A percentile compares a stretch with the other conserved stretches of the same genome.
Evolutionary conservation across 768 basidiomycete genomes (phyloP).

Genomic region (Mycena capillaripes): DNA sequence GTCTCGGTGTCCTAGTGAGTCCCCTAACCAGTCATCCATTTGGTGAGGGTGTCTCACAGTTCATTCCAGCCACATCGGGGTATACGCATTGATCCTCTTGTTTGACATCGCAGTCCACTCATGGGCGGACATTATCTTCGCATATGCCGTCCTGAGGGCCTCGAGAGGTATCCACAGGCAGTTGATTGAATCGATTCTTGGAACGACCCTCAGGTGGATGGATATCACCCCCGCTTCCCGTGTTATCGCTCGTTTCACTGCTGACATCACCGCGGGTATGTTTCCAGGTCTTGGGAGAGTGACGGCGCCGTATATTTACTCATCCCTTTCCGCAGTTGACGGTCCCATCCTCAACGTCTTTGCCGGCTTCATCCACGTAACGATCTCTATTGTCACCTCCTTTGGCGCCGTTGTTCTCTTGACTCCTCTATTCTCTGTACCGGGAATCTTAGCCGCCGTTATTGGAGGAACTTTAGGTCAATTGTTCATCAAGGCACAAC

Average conservation of each 20-base stretch:
- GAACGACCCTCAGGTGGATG: constrained; percentile 59
- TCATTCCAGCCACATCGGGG: constrained; percentile 24
- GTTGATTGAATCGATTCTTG: constrained; percentile 45
- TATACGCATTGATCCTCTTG: constrained; percentile 15
- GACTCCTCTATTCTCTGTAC: constrained; percentile 47
- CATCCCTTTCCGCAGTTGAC: constrained; percentile 17
- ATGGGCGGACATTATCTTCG: constrained; percentile 26
- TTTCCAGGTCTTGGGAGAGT: not conserved
- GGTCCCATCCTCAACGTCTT: constrained; percentile 36
- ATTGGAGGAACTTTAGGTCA: constrained; percentile 50
- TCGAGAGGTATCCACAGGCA: constrained; percentile 28
- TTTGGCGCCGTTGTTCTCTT: constrained; percentile 47
- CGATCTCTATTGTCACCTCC: constrained; percentile 41
- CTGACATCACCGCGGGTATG: constrained; percentile 54
- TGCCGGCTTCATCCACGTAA: constrained; percentile 19
- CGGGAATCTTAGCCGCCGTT: constrained; percentile 45
- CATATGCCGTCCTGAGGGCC: constrained; percentile 36
- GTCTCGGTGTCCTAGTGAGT: constrained; percentile 38
- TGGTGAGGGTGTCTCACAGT: not conserved
- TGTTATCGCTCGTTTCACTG: constrained; percentile 63
- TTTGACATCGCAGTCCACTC: constrained; percentile 17
- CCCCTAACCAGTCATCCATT: not conserved
- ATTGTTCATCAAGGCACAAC: constrained; percentile 44
- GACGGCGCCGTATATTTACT: not conserved
- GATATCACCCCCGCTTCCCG: constrained; percentile 43